Conservation (phyloP, 495 filamentous ascomycete species). For the Aspergillus indologenus region DNA sequence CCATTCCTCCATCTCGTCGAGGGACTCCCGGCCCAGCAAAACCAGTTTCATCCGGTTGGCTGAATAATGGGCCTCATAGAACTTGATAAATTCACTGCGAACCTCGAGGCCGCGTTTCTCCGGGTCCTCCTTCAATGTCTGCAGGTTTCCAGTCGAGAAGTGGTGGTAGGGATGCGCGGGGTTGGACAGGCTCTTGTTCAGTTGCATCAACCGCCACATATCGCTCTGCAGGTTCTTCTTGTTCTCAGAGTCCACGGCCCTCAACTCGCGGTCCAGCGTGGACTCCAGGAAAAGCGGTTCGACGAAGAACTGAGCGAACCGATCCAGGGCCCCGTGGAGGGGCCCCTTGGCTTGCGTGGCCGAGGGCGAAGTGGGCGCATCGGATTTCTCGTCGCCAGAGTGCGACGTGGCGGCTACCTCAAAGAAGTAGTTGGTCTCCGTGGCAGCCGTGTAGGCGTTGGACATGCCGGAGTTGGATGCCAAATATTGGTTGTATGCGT, state of each 20-base stretch:
- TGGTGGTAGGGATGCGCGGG: conserved; percentile 89
- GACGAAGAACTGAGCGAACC: conserved; percentile 98
- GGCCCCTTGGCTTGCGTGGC: conserved; percentile 50
- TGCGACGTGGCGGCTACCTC: conserved; percentile 74
- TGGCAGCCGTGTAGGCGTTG: conserved; percentile 91
- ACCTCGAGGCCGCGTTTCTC: conserved; percentile 81
- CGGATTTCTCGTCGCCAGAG: conserved; percentile 43
- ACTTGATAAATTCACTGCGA: conserved; percentile 89
- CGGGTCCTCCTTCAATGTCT: conserved; percentile 83
- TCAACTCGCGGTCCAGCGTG: conserved; percentile 87
- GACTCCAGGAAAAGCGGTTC: conserved; percentile 84
- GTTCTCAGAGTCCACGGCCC: conserved; percentile 95
- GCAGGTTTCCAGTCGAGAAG: conserved; percentile 91
- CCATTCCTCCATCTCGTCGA: conserved; percentile 88
- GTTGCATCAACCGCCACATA: conserved; percentile 85
- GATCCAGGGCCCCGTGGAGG: conserved; percentile 84
- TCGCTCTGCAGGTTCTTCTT: conserved; percentile 99
- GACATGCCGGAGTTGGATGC: conserved; percentile 84
- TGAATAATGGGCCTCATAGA: conserved; percentile 87
- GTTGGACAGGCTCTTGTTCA: conserved; percentile 88
- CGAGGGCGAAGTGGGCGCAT: conserved; percentile 43
- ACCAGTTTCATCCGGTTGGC: conserved; percentile 96
- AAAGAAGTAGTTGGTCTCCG: conserved; percentile 97
- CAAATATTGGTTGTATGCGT: conserved; percentile 92
- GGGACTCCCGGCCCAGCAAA: conserved; percentile 79